phyloP scores from a whole-genome alignment of 2,329 filamentous ascomycete species.

The Pseudocercospora musae region DNA sequence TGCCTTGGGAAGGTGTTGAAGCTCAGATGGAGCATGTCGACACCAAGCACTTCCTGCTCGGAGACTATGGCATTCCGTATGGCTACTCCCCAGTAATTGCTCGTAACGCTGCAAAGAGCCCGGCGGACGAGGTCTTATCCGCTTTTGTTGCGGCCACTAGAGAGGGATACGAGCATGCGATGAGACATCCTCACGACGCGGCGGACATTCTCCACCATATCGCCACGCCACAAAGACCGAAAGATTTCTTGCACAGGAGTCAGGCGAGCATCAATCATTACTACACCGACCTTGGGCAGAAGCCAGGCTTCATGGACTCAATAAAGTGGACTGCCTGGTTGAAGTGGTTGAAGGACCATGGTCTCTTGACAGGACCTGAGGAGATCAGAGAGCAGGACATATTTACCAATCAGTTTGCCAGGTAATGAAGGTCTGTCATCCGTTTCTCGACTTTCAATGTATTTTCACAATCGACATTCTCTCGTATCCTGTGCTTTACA shows the following conservation, averaged over 20 bases:
- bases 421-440: neutral
- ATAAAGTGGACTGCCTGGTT: slow-evolving; percentile 18
- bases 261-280: slow-evolving; percentile 32
- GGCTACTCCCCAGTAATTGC: slow-evolving; percentile 35
- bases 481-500: neutral
- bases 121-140: slow-evolving; percentile 21
- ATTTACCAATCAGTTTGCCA: slow-evolving; percentile 16
- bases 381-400: slow-evolving; percentile 12
- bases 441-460: neutral
- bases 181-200: slow-evolving; percentile 21
- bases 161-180: slow-evolving; percentile 29
- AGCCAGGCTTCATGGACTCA: slow-evolving; percentile 15
- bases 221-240: slow-evolving; percentile 21
- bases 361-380: slow-evolving; percentile 7
- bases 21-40: slow-evolving; percentile 27
- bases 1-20: slow-evolving; percentile 36
- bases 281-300: slow-evolving; percentile 25
- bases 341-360: slow-evolving; percentile 12
- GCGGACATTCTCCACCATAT: slow-evolving; percentile 17
- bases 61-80: slow-evolving; percentile 32
- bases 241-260: slow-evolving; percentile 29
- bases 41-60: slow-evolving; percentile 24
- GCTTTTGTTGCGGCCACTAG: slow-evolving; percentile 30
- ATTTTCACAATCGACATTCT: neutral
- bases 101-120: slow-evolving; percentile 21